A percentile compares a stretch with the other conserved stretches of the same genome.
These are phyloP conservation scores for Blastobotrys ciferrii DNA, from an alignment of 1,139 yeast species.

Conservation along the genomic window DNA sequence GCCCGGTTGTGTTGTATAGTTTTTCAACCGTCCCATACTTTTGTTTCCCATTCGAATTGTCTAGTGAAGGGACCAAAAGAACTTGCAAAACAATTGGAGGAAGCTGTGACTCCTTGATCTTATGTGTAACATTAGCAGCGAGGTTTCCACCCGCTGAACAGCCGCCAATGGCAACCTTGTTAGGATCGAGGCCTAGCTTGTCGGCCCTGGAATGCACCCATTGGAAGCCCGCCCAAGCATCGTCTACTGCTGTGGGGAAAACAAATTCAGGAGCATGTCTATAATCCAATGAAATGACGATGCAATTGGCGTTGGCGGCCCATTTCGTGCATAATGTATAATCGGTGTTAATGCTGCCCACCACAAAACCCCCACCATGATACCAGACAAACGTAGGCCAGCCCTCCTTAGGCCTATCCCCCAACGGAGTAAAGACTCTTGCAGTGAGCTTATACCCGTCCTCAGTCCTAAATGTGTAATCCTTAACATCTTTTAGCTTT, in stretches of 20 bases:
- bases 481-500: not conserved
- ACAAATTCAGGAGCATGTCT: conserved; percentile 50
- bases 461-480: not conserved
- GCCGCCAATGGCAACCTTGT: conserved; percentile 45
- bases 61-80: conserved; percentile 41
- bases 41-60: not conserved
- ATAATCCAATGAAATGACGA: conserved; percentile 38
- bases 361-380: conserved; percentile 13
- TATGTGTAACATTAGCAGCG: conserved; percentile 45
- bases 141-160: conserved; percentile 52
- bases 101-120: conserved; percentile 17
- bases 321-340: conserved; percentile 6
- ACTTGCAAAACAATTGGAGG: conserved; percentile 44
- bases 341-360: conserved; percentile 6
- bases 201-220: conserved; percentile 23
- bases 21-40: conserved; percentile 1
- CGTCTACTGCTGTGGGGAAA: conserved; percentile 50
- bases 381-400: conserved; percentile 14
- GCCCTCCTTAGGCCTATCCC: conserved; percentile 6
- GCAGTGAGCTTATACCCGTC: conserved; percentile 7
- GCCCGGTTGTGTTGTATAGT: not conserved
- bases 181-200: conserved; percentile 36
- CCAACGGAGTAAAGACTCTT: conserved; percentile 3
- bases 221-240: conserved; percentile 42
- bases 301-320: conserved; percentile 33